Percentiles rank a stretch among this genome's conserved stretches.
Evolutionary conservation across 208 protist species (phyloP).

Genomic region (Naegleria gruberi): DNA sequence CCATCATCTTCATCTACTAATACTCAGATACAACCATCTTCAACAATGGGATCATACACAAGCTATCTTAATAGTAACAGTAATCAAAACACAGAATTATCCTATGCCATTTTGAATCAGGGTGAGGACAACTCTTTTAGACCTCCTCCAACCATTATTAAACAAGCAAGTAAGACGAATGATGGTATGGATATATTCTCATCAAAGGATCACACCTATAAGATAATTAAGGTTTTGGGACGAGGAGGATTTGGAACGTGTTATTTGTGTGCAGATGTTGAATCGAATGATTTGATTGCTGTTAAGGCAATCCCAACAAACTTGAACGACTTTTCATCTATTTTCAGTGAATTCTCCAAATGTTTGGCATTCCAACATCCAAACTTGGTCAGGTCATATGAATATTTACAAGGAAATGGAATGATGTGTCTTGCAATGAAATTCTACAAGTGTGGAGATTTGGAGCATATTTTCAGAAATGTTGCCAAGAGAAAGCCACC

Average conservation of each 20-base stretch:
- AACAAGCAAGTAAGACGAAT: too few relatives aligned
- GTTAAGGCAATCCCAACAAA: neutral
- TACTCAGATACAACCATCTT: neutral
- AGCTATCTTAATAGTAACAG: too few relatives aligned
- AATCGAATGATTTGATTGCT: neutral
- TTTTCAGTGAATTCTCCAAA: neutral
- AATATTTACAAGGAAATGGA: neutral
- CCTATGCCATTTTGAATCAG: too few relatives aligned
- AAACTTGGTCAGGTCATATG: neutral
- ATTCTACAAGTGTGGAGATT: neutral
- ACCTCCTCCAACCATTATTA: too few relatives aligned
- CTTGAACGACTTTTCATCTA: neutral
- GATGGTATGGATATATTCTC: neutral
- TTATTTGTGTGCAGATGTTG: neutral
- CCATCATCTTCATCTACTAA: neutral
- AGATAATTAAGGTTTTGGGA: neutral
- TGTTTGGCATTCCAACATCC: neutral
- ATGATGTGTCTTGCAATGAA: neutral
- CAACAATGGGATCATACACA: neutral
- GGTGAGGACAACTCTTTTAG: too few relatives aligned
- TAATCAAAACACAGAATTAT: too few relatives aligned
- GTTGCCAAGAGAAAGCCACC: neutral
- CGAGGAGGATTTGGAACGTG: neutral
- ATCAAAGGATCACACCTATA: neutral
- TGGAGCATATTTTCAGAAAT: neutral